Percentiles rank a stretch among this genome's conserved stretches.
Evolutionary conservation across 2,329 filamentous ascomycete genomes (phyloP).

Genomic region (Xylariaceae sp.): DNA sequence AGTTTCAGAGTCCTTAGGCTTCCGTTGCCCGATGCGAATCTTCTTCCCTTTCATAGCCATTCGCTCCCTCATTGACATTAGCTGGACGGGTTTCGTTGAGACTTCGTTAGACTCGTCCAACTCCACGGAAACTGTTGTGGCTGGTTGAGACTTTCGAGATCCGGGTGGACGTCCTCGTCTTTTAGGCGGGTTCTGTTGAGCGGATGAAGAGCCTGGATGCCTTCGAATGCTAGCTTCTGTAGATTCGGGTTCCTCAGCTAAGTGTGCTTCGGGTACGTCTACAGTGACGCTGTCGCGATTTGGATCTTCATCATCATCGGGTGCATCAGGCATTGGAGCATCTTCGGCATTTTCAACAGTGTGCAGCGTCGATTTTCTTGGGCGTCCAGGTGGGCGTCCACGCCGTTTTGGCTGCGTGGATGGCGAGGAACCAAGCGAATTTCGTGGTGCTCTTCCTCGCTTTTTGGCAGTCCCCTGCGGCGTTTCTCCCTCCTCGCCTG

Average conservation of each 20-base stretch:
- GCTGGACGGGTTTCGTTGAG: constrained; percentile 27
- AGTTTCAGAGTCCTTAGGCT: constrained; percentile 6
- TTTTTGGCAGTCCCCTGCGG: constrained; percentile 24
- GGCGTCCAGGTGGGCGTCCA: constrained; percentile 19
- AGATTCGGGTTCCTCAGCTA: constrained; percentile 30
- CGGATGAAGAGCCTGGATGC: constrained; percentile 4
- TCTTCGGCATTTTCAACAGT: constrained; percentile 19
- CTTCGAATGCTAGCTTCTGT: constrained; percentile 5
- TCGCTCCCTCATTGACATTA: constrained; percentile 56
- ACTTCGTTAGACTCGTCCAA: constrained; percentile 6
- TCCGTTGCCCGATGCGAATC: constrained; percentile 44
- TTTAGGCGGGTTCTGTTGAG: constrained; percentile 17
- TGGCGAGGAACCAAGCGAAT: constrained; percentile 19
- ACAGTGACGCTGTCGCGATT: constrained; percentile 20
- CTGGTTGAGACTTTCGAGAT: constrained; percentile 6
- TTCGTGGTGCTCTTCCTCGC: constrained; percentile 28
- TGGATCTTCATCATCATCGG: constrained; percentile 14
- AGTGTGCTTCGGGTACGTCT: constrained; percentile 34
- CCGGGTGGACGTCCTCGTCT: constrained; percentile 35
- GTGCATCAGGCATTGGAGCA: constrained; percentile 10
- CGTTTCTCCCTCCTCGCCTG: constrained; percentile 9
- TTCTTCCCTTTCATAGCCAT: constrained; percentile 51
- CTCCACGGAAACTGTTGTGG: constrained; percentile 10
- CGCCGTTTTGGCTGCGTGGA: constrained; percentile 22
- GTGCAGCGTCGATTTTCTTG: constrained; percentile 27